These are phyloP conservation scores for Polygonum maritimum DNA, from an alignment of 148 eudicot genomes.

Conservation along the genomic window DNA sequence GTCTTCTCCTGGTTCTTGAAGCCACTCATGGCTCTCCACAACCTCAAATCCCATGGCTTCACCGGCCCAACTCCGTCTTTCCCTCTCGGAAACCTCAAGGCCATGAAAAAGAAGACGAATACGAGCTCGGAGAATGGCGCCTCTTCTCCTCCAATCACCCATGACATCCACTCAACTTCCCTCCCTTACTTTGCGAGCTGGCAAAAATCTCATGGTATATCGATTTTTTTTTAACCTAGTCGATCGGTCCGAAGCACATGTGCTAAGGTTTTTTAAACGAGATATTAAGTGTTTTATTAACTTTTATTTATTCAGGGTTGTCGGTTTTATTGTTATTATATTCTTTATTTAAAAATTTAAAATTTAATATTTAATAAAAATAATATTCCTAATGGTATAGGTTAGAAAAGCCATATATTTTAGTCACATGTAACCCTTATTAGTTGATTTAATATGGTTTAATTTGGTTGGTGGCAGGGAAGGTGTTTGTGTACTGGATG, in stretches of 20 bases:
- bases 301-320: no score
- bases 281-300: no score
- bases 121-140: background rate
- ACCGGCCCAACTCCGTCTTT: conserved; percentile 65
- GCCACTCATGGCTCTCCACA: background rate
- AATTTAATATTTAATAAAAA: no score
- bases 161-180: conserved; percentile 67
- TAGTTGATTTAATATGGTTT: background rate
- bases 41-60: conserved; percentile 30
- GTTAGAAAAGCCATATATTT: no score
- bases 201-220: conserved; percentile 63
- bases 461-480: conserved; percentile 40
- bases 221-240: no score
- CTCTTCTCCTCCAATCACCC: conserved; percentile 14
- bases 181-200: conserved; percentile 79
- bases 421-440: no score
- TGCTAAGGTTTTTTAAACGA: no score
- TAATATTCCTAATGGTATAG: no score
- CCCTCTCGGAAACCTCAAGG: conserved; percentile 59
- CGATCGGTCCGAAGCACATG: no score
- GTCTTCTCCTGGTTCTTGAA: background rate
- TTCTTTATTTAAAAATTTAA: no score
- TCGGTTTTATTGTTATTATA: no score
- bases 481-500: conserved; percentile 81
- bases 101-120: conserved; percentile 25